Conservation (phyloP, 2,329 filamentous ascomycete species). For the Penicillium glabrum region DNA sequence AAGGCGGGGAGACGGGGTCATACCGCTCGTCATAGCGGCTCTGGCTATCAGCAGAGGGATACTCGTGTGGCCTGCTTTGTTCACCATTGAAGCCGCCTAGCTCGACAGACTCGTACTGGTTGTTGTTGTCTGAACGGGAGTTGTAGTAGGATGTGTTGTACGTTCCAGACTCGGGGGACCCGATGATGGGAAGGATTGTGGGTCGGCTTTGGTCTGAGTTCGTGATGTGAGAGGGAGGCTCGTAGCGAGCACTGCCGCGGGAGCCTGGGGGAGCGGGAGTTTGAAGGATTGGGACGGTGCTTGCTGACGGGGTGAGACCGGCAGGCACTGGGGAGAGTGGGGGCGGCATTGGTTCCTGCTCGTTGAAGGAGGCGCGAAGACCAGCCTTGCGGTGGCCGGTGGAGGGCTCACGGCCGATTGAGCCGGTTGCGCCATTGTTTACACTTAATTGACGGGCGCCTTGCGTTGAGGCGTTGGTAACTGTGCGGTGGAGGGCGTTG, state of each 20-base stretch:
- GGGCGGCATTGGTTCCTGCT: conserved; percentile 9
- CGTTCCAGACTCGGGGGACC: conserved; percentile 13
- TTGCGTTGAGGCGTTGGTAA: conserved; percentile 24
- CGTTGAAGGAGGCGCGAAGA: conserved; percentile 15
- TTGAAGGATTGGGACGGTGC: conserved; percentile 27
- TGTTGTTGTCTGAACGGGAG: conserved; percentile 11
- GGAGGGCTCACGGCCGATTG: conserved; percentile 38
- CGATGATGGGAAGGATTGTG: conserved; percentile 11
- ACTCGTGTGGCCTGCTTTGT: conserved; percentile 23
- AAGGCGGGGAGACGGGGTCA: conserved; percentile 74
- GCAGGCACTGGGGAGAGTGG: conserved; percentile 18
- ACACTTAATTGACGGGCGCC: conserved; percentile 19
- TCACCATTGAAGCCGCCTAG: conserved; percentile 1
- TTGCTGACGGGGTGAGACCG: conserved; percentile 21
- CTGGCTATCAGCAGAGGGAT: conserved; percentile 67
- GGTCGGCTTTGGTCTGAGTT: conserved; percentile 2
- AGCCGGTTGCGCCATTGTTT: neutral
- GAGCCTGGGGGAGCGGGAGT: conserved; percentile 25
- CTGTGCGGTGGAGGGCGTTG: conserved; percentile 27
- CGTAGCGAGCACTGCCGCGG: conserved; percentile 20
- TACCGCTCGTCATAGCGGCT: conserved; percentile 44
- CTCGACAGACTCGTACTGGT: conserved; percentile 16
- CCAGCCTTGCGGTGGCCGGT: conserved; percentile 40
- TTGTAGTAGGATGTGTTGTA: conserved; percentile 19
- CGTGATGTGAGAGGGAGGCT: conserved; percentile 13